Conservation (phyloP, 176 grass and related monocot genomes). For the Musa troglodytarum region DNA sequence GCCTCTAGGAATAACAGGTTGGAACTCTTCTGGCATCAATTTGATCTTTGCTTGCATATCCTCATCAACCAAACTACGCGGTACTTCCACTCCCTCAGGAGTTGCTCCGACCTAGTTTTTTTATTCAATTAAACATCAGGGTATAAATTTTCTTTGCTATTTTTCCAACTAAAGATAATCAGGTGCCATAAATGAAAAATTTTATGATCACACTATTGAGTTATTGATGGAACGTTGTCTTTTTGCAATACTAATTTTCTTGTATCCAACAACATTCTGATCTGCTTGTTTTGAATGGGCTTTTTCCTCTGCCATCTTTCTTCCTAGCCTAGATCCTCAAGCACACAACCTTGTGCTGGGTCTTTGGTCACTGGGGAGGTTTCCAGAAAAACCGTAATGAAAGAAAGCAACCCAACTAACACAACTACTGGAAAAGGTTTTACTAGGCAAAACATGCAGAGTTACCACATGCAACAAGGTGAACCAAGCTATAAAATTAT, state of each 20-base stretch:
- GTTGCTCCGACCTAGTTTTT: conserved; percentile 76
- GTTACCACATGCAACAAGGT: neutral
- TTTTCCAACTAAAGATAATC: neutral
- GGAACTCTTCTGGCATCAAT: conserved; percentile 57
- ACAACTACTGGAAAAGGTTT: neutral
- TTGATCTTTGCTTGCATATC: conserved; percentile 75
- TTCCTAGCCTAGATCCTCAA: neutral
- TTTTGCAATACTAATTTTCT: neutral
- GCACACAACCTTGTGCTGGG: neutral
- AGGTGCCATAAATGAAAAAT: neutral
- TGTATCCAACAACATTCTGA: neutral
- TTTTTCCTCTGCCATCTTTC: neutral
- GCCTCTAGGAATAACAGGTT: conserved; percentile 62
- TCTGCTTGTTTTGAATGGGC: neutral
- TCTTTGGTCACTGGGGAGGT: neutral
- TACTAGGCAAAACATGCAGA: neutral
- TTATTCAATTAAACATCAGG: neutral
- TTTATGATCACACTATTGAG: neutral
- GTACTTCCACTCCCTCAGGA: conserved; percentile 91
- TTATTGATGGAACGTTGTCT: neutral
- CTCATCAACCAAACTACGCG: conserved; percentile 76
- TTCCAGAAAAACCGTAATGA: neutral
- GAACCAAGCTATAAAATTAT: neutral
- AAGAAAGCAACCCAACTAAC: neutral
- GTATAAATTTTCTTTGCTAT: neutral